phyloP scores from a whole-genome alignment of 2,329 filamentous ascomycete species.

The Neodidymelliopsis sp. region DNA sequence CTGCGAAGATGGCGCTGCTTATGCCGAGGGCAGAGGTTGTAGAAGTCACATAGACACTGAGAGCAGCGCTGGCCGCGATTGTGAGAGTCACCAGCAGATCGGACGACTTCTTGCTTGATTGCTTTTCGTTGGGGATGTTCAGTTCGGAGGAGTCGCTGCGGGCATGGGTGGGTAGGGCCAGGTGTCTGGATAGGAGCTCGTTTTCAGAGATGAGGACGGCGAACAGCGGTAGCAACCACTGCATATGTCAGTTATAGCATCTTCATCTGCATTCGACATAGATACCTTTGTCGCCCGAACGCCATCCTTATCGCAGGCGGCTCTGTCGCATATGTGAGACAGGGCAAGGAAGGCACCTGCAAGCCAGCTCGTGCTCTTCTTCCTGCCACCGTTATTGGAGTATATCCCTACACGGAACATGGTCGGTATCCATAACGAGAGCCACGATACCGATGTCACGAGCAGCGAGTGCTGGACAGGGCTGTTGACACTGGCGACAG shows the following conservation, averaged over 20 bases:
- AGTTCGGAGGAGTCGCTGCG: slow-evolving; percentile 31
- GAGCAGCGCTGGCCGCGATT: slow-evolving; percentile 45
- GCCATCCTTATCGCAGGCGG: slow-evolving; percentile 52
- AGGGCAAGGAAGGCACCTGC: slow-evolving; percentile 54
- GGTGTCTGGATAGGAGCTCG: slow-evolving; percentile 33
- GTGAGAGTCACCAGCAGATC: slow-evolving; percentile 45
- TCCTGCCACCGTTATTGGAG: slow-evolving; percentile 33
- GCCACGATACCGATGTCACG: slow-evolving; percentile 54
- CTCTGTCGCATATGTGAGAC: slow-evolving; percentile 53
- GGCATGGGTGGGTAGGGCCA: slow-evolving; percentile 33
- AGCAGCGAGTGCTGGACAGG: slow-evolving; percentile 53
- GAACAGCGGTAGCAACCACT: slow-evolving; percentile 48
- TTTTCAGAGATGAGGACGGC: slow-evolving; percentile 41
- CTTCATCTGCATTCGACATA: background rate
- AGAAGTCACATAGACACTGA: slow-evolving; percentile 45
- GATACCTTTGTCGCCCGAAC: slow-evolving; percentile 57
- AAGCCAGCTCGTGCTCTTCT: slow-evolving; percentile 46
- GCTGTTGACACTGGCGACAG: slow-evolving; percentile 44
- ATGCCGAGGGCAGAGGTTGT: slow-evolving; percentile 51
- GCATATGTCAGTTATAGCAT: background rate
- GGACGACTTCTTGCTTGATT: slow-evolving; percentile 29
- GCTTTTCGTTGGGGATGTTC: slow-evolving; percentile 23
- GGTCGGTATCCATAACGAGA: slow-evolving; percentile 47
- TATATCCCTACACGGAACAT: slow-evolving; percentile 44
- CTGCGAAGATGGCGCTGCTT: slow-evolving; percentile 52